Base-by-base conservation (phyloP, 169 alveolate species). In the Eimeria acervulina region DNA sequence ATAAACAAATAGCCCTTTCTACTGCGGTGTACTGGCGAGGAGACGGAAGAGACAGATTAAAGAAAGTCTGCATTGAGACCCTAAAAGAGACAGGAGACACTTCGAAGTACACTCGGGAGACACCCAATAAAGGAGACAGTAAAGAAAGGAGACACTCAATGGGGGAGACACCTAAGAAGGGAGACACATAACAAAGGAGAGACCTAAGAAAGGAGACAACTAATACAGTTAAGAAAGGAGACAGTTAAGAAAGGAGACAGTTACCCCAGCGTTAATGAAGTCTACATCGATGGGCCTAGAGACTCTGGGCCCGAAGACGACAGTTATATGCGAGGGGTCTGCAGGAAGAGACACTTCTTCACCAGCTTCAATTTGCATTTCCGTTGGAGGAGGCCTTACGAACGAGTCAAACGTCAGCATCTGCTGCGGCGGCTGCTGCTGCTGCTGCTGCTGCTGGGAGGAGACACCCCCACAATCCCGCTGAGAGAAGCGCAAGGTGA, bases 281-380 rank as follows among this genome's bases (percentile, higher is more conserved):
- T n/a, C 85, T 26, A 88, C 42, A 17, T 88, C 95, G 28, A 88
- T 21, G 7, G 95, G 95, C 72, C 68, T 3, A 40, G 95, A 88
- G 3, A 68, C 87, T 7, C 72, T 4, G 51, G 47, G 72, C 26
- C 74, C 95, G 68, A 88, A 88, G 42, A 10, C 15, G 19, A 88
- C 66, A 19, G 74, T 10, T 33, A 88, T 40, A 21, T 55, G 84
- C 17, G 95, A 52, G 6, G 95, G 95, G 31, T 88, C 95, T 1
- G 95, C 95, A 38, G 95, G 76, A 15, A 88, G 70, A 17, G 85
- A 88, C 72, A 88, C 84, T 21, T 72, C 72, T 42, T 88, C 95
- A 2, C 95, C 95, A 12, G 95, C 95, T 59, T 88, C 87, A 21
- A 88, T 68, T 44, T 55, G 84, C 66, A 55, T 36, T 26, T 88